Percentiles rank a stretch among this genome's conserved stretches.
These are phyloP conservation scores for Thielaviopsis punctulata DNA, from an alignment of 2,329 filamentous ascomycete genomes.

Conservation along the genomic window DNA sequence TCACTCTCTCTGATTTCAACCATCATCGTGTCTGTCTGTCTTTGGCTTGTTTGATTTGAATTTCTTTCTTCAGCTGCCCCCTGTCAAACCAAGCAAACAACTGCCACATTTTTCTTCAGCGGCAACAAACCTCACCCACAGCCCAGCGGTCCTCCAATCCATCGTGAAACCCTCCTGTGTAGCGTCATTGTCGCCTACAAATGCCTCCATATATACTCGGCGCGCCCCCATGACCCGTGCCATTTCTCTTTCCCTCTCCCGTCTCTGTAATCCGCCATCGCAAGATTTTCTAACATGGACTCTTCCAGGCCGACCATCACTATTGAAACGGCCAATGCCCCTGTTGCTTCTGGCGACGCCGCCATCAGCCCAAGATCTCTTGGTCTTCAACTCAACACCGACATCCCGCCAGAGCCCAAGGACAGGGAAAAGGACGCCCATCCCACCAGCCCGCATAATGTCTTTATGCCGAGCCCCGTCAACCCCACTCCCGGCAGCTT, in stretches of 20 bases:
- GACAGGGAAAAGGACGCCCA: slow-evolving; percentile 37
- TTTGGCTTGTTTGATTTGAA: too few relatives aligned
- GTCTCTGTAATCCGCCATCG: too few relatives aligned
- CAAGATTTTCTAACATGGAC: slow-evolving; percentile 10
- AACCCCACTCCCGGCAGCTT: slow-evolving; percentile 29
- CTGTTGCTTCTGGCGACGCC: slow-evolving; percentile 23
- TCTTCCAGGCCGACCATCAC: slow-evolving; percentile 33
- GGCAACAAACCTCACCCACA: too few relatives aligned
- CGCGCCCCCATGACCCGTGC: not conserved
- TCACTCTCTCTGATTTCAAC: not conserved
- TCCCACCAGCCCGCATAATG: slow-evolving; percentile 56
- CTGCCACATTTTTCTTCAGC: too few relatives aligned
- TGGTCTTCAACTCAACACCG: slow-evolving; percentile 28
- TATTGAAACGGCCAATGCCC: slow-evolving; percentile 32
- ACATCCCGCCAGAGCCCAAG: slow-evolving; percentile 16
- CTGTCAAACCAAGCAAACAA: too few relatives aligned
- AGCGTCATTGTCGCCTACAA: too few relatives aligned
- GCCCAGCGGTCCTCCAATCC: too few relatives aligned
- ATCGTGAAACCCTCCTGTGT: too few relatives aligned
- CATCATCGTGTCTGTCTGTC: not conserved
- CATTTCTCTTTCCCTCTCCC: not conserved
- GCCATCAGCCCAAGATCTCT: slow-evolving; percentile 24
- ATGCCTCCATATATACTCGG: too few relatives aligned
- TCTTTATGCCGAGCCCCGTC: slow-evolving; percentile 36
- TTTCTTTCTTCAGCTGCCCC: too few relatives aligned